Percentiles rank a stretch among this genome's conserved stretches.
phyloP scores from a whole-genome alignment of 2,329 filamentous ascomycete genomes.

The Teratosphaeria gauchensis region DNA sequence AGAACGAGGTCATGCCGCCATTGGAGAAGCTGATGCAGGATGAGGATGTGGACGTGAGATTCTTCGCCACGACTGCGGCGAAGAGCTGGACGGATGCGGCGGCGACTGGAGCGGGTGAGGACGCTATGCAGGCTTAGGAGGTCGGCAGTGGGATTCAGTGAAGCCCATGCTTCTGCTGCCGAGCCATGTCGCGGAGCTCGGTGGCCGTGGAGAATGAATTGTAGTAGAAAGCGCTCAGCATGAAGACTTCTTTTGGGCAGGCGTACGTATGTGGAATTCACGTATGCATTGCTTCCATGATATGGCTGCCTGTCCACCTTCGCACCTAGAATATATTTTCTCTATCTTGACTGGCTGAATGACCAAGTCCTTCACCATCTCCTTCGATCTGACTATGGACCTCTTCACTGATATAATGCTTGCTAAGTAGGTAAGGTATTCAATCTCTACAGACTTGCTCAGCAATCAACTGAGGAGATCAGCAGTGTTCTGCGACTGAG shows the following conservation, averaged over 20 bases:
- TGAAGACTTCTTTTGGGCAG: background rate
- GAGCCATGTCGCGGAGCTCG: background rate
- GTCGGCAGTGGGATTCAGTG: background rate
- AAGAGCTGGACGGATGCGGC: conserved; percentile 34
- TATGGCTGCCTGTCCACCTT: background rate
- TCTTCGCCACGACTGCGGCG: conserved; percentile 87
- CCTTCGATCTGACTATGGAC: background rate
- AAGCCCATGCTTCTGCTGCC: background rate
- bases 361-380: background rate
- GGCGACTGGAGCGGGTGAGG: background rate
- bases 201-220: background rate
- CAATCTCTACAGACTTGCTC: no score
- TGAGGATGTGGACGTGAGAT: conserved; percentile 94
- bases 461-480: no score
- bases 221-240: background rate
- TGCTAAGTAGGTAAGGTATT: no score
- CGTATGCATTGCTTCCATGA: background rate
- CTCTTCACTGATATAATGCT: no score
- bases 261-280: background rate
- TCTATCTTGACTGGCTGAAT: background rate
- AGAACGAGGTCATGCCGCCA: conserved; percentile 66
- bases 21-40: conserved; percentile 94
- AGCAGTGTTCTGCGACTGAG: no score
- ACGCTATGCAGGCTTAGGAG: background rate
- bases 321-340: background rate